Evolutionary conservation across 768 basidiomycete species (phyloP), one percentile per base, ranked within the genome.

Genomic region (Naganishia vishniacii): DNA sequence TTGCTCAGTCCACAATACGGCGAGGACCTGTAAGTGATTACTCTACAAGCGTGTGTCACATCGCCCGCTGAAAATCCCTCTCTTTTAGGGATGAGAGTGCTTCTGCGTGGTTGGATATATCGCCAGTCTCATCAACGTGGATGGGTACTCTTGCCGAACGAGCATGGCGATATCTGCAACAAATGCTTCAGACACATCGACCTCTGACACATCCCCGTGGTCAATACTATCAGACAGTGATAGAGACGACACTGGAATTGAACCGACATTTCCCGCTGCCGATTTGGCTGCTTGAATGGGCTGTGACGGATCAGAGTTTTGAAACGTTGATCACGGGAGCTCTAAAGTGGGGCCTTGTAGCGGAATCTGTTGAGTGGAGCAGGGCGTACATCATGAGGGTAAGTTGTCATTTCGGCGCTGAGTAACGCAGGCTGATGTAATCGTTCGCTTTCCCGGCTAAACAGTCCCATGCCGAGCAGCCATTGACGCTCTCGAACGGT

Each of bases 101-200:
- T 61, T 83, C 82, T 0, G 85, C 87, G 67, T 97, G 93, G 92
- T 80, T 97, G 34, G 67, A 69, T n/a, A 45, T 62, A 18, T 75
- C 74, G 8, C 71, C 73, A 3, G 51, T 71, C 16, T 72, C 89
- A 11, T 82, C 85, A 1, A 86, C 88, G 0, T 94, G 94, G 87
- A 83, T 87, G 20, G 93, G 93, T 4, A 83, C 87, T 6, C 80
- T 85, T 18, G 82, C 85, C 37, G 86, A 89, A 68, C 83, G 88
- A 66, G 91, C 86, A 4, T 92, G 92, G 89, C 83, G 88, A 72
- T 91, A 91, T 75, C 82, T 99, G 47, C 87, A 90, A 67, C 82
- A 37, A 23, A 56, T 56, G 53, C 53, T 56, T 6, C 53, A 56
- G 20, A 34, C 83, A 86, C 20, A 80, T 97, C 66, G 84, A 86